Evolutionary conservation across 2,329 filamentous ascomycete genomes (phyloP), one percentile per base, ranked within the genome.

Genomic region (Exophiala lecanii-corni): DNA sequence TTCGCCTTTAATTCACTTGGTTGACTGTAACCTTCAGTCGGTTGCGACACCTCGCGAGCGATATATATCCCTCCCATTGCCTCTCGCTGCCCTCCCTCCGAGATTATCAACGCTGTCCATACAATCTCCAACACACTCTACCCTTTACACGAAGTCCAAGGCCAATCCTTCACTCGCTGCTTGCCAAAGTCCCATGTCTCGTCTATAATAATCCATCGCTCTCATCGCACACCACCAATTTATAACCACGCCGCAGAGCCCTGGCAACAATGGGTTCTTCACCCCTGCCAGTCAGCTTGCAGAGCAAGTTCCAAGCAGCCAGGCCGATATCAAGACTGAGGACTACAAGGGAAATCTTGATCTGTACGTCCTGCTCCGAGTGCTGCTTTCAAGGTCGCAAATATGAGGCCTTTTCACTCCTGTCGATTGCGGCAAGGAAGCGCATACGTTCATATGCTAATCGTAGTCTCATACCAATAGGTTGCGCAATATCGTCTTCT

Each of bases 401-500:
- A n/a, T n/a, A n/a, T n/a, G n/a, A n/a, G n/a, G 12, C 21, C 28
- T n/a, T 20, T 10, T 4, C 31, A 20, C 2, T 17, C 7, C 17
- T n/a, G 32, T 9, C 13, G 17, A 20, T 17, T 35, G 13, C 18
- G 15, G n/a, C n/a, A n/a, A n/a, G n/a, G n/a, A n/a, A n/a, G n/a
- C n/a, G n/a, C n/a, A n/a, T n/a, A n/a, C n/a, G n/a, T n/a, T n/a
- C n/a, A n/a, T n/a, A n/a, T n/a, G n/a, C n/a, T n/a, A n/a, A n/a
- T n/a, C n/a, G n/a, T n/a, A n/a, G n/a, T n/a, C n/a, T n/a, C 12
- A 6, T 31, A 31, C 53, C 9, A 18, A 17, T 19, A 91, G 87
- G 47, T 60, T 95, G 49, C 86, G 87, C 41, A 94, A 96, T 62
- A 72, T 96, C 47, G 72, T 97, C 57, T 94, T 97, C 65, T 74